Conservation (phyloP, 2,329 filamentous ascomycete species). For the Penicillium rolfsii region DNA sequence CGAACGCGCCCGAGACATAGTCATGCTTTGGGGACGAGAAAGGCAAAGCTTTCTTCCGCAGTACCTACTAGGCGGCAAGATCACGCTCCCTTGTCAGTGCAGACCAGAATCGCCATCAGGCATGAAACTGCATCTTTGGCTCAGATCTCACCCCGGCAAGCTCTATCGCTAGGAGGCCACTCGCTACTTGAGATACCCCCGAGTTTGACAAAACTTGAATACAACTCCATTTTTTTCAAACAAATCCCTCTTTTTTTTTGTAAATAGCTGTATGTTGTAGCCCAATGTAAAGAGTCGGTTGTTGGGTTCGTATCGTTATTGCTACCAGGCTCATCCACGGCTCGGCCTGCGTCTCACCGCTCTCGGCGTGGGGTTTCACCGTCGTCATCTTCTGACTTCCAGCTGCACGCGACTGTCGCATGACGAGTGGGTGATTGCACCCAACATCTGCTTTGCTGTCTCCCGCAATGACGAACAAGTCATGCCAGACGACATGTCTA, state of each 20-base stretch:
- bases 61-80: not conserved
- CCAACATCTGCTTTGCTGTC: not conserved
- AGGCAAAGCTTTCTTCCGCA: not conserved
- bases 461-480: not conserved
- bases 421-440: not conserved
- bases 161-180: not conserved
- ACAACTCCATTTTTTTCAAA: not conserved
- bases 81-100: not conserved
- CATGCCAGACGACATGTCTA: constrained; percentile 48
- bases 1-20: not conserved
- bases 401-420: not conserved
- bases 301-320: not conserved
- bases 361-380: constrained; percentile 2
- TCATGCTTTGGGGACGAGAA: not conserved
- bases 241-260: not conserved
- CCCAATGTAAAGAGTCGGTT: not conserved
- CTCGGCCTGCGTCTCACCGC: constrained; percentile 17
- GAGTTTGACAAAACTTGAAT: constrained; percentile 2
- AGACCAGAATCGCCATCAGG: not conserved
- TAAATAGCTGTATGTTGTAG: not conserved
- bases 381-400: constrained; percentile 11
- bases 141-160: not conserved
- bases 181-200: constrained; percentile 2
- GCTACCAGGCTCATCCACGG: not conserved
- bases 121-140: not conserved